These are phyloP conservation scores for Papiliotrema flavescens DNA, from an alignment of 1,284 basidiomycete species.

Conservation along the genomic window DNA sequence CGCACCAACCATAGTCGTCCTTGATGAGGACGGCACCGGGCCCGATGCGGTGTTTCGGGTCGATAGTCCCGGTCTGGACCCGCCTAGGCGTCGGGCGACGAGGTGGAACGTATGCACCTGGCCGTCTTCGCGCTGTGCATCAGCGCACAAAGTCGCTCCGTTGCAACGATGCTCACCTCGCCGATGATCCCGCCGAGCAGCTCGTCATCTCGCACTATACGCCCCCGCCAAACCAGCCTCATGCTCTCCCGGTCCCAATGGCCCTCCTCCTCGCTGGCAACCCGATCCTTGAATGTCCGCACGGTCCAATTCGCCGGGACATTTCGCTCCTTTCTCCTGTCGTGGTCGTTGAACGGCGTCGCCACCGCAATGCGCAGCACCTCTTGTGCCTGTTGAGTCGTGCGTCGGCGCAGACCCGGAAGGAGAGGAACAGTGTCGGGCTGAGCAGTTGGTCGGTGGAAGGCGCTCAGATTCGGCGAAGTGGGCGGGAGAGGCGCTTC, in stretches of 20 bases:
- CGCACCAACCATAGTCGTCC: background rate
- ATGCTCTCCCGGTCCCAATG: conserved; percentile 36
- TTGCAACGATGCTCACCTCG: conserved; percentile 10
- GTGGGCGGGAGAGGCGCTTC: conserved; percentile 11
- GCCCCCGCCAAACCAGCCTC: conserved; percentile 41
- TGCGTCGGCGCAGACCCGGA: conserved; percentile 9
- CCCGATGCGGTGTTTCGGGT: background rate
- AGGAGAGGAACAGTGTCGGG: background rate
- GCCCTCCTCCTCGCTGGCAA: conserved; percentile 30
- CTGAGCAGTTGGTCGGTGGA: background rate
- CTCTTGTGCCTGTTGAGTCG: conserved; percentile 3
- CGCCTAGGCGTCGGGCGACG: conserved; percentile 22
- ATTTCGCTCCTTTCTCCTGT: conserved; percentile 28
- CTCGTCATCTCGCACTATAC: conserved; percentile 41
- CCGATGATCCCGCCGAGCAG: conserved; percentile 29
- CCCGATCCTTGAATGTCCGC: conserved; percentile 28
- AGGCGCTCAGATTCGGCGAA: conserved; percentile 12
- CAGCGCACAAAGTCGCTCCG: background rate
- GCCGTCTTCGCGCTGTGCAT: conserved; percentile 7
- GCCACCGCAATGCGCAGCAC: conserved; percentile 27
- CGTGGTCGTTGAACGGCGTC: conserved; percentile 31
- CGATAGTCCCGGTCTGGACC: background rate
- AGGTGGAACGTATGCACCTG: conserved; percentile 33
- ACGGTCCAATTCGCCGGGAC: conserved; percentile 16
- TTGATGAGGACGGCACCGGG: background rate